Base-by-base conservation (phyloP, 805 yeast genomes). In the Starmerella powellii region DNA sequence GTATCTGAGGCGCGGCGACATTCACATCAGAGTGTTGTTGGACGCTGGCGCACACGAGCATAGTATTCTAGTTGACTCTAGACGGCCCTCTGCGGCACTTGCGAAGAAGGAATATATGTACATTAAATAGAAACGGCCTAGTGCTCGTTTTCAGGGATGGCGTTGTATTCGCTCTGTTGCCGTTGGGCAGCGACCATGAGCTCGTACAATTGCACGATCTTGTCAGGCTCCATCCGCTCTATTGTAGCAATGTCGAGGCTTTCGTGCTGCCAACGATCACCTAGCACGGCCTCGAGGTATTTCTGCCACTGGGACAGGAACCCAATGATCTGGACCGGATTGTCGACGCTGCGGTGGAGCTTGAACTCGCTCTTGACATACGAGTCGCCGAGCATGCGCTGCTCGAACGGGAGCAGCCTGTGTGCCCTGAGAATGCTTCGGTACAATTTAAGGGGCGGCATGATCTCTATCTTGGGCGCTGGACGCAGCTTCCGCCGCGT, bases 241-340 rank as follows among this genome's bases (percentile, higher is more conserved):
- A 91, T 65, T 41, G 79, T 78, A 27, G 67, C 68, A 48, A 73
- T 65, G 17, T 78, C 77, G 56, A 91, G 63, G 48, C 69, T 65
- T 34, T 75, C 78, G 38, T 71, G 74, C 53, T 66, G 62, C 91
- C 88, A 81, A 37, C 67, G 65, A 11, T 74, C 80, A 29, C 71
- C 67, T 43, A 49, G 56, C 47, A 57, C 52, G 23, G 55, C 50
- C 50, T 63, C 66, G 11, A 58, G 54, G 40, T 66, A 66, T 43
- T 62, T 59, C 61, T 91, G 98, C 99, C 99, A 91, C 46, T 84
- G 79, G 1, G 94, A 76, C 47, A 91, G 67, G 54, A 91, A 91
- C 10, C 96, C 98, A 10, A 91, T 86, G 27, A 91, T 85, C 56
- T 88, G 94, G 19, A 85, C 68, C 3, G 99, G 97, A 59, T 91